A percentile compares a stretch with the other conserved stretches of the same genome.
Evolutionary conservation across 345 rosid species (phyloP).

Genomic region (Erysimum cheiranthoides): DNA sequence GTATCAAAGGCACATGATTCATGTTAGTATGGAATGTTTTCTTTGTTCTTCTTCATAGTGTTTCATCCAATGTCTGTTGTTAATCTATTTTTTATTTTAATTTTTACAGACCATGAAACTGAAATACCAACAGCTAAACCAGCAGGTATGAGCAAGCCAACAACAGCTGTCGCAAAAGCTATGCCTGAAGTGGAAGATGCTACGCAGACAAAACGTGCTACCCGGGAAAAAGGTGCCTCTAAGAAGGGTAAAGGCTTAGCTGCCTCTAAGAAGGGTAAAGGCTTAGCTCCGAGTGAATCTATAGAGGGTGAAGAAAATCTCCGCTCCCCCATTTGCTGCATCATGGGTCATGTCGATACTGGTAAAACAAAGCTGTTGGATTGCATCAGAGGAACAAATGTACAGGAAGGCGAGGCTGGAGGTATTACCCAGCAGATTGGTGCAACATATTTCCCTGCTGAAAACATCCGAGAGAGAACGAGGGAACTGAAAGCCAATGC

Average conservation of each 20-base stretch:
- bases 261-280: constrained; percentile 51
- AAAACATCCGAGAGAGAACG: constrained; percentile 92
- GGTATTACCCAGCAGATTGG: constrained; percentile 99
- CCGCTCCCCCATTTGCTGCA: constrained; percentile 96
- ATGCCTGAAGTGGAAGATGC: constrained; percentile 49
- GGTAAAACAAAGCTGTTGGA: constrained; percentile 97
- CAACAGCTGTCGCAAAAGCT: constrained; percentile 33
- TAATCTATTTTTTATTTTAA: constrained; percentile 11
- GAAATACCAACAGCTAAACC: constrained; percentile 45
- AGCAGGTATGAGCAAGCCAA: constrained; percentile 43
- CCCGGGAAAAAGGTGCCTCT: constrained; percentile 47
- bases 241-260: constrained; percentile 49
- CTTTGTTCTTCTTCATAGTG: constrained; percentile 17
- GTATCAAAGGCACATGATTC: constrained; percentile 48
- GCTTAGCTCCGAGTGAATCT: constrained; percentile 44
- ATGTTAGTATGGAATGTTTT: constrained; percentile 48
- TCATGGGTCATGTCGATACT: constrained; percentile 98
- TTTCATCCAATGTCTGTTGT: not conserved
- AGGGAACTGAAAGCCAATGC: constrained; percentile 96
- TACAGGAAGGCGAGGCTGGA: constrained; percentile 99
- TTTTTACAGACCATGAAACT: constrained; percentile 40
- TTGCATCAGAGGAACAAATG: constrained; percentile 96
- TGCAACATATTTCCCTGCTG: constrained; percentile 96
- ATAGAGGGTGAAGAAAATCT: constrained; percentile 65
- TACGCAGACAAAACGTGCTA: constrained; percentile 27